Evolutionary conservation across 2,329 filamentous ascomycete species (phyloP).

Genomic region (Xenoacremonium recifei): DNA sequence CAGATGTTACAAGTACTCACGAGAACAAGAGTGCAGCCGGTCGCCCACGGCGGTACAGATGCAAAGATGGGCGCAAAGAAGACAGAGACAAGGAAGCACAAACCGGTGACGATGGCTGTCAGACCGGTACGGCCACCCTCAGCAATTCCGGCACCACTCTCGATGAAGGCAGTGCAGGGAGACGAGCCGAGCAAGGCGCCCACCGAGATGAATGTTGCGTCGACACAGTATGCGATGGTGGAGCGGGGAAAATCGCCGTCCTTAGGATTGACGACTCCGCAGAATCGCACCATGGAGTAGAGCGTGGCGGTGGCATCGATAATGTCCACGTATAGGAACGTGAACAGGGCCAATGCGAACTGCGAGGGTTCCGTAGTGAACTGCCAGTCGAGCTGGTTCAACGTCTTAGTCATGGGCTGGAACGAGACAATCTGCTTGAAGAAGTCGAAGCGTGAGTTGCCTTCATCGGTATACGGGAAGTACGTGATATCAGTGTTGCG

Average conservation of each 20-base stretch:
- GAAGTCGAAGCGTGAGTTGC: slow-evolving; percentile 65
- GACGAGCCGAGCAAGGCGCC: slow-evolving; percentile 68
- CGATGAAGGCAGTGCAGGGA: slow-evolving; percentile 73
- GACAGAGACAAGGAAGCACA: slow-evolving; percentile 69
- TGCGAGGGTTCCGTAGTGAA: slow-evolving; percentile 54
- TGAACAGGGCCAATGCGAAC: slow-evolving; percentile 70
- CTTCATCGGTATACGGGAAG: slow-evolving; percentile 65
- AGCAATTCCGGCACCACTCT: slow-evolving; percentile 72
- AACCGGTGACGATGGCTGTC: slow-evolving; percentile 66
- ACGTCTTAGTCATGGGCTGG: slow-evolving; percentile 63
- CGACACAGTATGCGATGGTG: slow-evolving; percentile 73
- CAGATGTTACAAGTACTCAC: slow-evolving; percentile 44
- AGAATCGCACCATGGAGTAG: slow-evolving; percentile 80
- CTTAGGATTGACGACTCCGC: slow-evolving; percentile 59
- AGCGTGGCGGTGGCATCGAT: slow-evolving; percentile 76
- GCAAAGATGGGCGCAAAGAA: slow-evolving; percentile 78
- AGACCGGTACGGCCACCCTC: slow-evolving; percentile 73
- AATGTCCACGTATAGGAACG: slow-evolving; percentile 78
- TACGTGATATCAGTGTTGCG: slow-evolving; percentile 69
- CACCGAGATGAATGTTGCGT: slow-evolving; percentile 70
- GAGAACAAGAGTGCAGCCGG: slow-evolving; percentile 69
- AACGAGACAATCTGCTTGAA: slow-evolving; percentile 72
- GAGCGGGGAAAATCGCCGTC: slow-evolving; percentile 84
- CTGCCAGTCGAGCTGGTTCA: slow-evolving; percentile 67
- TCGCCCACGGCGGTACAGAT: slow-evolving; percentile 76